These are phyloP conservation scores for Mrakia hoshinonis DNA, from an alignment of 768 basidiomycete genomes.

Conservation along the genomic window DNA sequence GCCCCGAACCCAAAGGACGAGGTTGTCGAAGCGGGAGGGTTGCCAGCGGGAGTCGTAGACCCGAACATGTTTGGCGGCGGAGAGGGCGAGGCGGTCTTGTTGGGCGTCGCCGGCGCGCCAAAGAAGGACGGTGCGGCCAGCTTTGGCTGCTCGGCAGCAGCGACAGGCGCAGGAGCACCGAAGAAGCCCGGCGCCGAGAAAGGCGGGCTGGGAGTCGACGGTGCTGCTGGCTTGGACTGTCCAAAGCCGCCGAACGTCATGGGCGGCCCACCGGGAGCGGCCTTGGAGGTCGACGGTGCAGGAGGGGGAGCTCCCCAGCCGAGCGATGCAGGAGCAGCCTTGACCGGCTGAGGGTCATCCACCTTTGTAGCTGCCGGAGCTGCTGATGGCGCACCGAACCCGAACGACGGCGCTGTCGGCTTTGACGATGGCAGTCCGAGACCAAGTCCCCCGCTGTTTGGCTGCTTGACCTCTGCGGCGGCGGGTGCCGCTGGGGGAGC, in stretches of 20 bases:
- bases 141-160: background rate
- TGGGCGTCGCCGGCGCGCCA: background rate
- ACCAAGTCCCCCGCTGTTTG: constrained; percentile 2
- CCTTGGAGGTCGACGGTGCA: background rate
- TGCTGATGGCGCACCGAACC: constrained; percentile 3
- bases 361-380: background rate
- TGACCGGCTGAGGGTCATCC: background rate
- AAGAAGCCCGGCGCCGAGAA: background rate
- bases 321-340: background rate
- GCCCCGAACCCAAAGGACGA: background rate
- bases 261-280: constrained; percentile 1
- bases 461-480: background rate
- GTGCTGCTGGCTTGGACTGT: constrained; percentile 1
- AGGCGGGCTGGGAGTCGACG: constrained; percentile 2
- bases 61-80: background rate
- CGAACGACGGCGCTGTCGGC: constrained; percentile 1
- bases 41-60: background rate
- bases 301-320: constrained; percentile 10
- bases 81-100: background rate
- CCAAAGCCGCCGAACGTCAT: constrained; percentile 19
- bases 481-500: background rate
- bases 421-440: background rate
- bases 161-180: background rate
- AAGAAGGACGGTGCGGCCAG: background rate
- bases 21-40: background rate